A percentile compares a stretch with the other conserved stretches of the same genome.
Evolutionary conservation across 768 basidiomycete genomes (phyloP).

Genomic region (Kwoniella pini): DNA sequence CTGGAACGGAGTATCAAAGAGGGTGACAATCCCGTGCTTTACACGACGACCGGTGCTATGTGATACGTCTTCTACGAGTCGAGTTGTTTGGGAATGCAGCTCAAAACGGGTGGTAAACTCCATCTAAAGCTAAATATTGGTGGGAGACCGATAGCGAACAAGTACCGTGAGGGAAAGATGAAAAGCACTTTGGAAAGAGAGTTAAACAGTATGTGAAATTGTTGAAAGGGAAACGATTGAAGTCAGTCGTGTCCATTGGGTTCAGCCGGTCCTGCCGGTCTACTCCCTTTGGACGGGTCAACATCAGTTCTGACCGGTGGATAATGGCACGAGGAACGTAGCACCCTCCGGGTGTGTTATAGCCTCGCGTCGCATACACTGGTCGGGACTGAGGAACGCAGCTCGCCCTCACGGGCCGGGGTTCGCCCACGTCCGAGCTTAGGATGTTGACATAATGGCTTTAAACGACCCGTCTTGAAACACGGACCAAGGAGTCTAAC

Average conservation of each 20-base stretch:
- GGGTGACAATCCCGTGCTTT: conserved; percentile 60
- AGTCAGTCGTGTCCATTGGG: conserved; percentile 65
- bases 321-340: conserved; percentile 66
- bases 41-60: conserved; percentile 66
- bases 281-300: conserved; percentile 66
- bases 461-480: conserved; percentile 80
- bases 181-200: conserved; percentile 80
- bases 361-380: conserved; percentile 62
- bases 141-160: conserved; percentile 81
- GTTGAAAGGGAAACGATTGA: conserved; percentile 76
- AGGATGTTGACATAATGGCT: conserved; percentile 77
- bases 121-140: conserved; percentile 82
- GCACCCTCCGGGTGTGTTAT: conserved; percentile 68
- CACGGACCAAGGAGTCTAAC: conserved; percentile 87
- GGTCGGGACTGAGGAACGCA: conserved; percentile 67
- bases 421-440: conserved; percentile 65
- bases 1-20: conserved; percentile 72
- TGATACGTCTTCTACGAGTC: conserved; percentile 76
- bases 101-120: conserved; percentile 79
- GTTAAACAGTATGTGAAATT: conserved; percentile 80
- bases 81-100: conserved; percentile 85
- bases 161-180: conserved; percentile 80
- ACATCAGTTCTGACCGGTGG: conserved; percentile 66
- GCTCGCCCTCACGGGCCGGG: conserved; percentile 63
- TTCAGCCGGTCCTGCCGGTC: conserved; percentile 64